A percentile compares a stretch with the other conserved stretches of the same genome.
phyloP scores from a whole-genome alignment of 2,329 filamentous ascomycete species.

The Diaporthe helianthi region DNA sequence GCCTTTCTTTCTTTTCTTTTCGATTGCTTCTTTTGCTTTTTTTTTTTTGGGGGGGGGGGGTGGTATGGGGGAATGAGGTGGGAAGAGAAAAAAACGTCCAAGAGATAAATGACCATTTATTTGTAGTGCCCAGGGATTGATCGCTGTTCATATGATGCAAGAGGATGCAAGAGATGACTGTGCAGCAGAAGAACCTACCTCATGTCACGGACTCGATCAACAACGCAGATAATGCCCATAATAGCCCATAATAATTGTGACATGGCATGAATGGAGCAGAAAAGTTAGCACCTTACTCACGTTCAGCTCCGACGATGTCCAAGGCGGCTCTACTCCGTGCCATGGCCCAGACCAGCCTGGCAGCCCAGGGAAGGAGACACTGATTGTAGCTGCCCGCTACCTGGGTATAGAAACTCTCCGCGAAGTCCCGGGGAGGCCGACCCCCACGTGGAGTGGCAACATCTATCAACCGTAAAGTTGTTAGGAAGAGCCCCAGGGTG shows the following conservation, averaged over 20 bases:
- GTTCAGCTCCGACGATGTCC: neutral
- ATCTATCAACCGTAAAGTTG: constrained; percentile 15
- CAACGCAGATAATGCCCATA: neutral
- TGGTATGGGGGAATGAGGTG: no score
- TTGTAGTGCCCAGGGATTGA: neutral
- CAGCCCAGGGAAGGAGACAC: neutral
- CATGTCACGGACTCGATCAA: neutral
- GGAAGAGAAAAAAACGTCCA: neutral
- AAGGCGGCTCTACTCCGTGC: neutral
- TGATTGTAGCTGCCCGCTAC: neutral
- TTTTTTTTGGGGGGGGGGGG: no score
- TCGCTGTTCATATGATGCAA: neutral
- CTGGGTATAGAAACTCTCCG: neutral
- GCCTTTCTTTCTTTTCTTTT: no score
- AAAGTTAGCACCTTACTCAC: neutral
- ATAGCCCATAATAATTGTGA: no score
- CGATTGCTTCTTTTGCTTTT: no score
- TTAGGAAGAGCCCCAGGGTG: neutral
- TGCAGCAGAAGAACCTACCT: neutral
- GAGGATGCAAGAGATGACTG: neutral
- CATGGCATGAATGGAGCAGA: neutral
- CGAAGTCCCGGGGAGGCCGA: neutral
- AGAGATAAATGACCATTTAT: no score
- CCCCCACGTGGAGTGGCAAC: constrained; percentile 22
- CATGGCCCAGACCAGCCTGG: neutral